Conservation (phyloP, 768 basidiomycete species). For the Nidula microcarpa region DNA sequence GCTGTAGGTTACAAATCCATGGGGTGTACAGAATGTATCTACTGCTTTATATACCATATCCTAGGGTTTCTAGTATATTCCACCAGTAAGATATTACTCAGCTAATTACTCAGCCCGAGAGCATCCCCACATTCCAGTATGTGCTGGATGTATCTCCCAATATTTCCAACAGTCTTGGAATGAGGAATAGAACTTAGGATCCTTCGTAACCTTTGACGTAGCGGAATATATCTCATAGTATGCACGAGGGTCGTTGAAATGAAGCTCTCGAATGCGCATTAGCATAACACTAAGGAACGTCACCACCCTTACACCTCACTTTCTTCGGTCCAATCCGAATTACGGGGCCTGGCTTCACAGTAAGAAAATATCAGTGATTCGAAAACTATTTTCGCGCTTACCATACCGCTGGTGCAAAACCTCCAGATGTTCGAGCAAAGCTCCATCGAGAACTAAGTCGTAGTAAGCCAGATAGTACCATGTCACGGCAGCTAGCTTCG, state of each 20-base stretch:
- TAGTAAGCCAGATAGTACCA: slow-evolving; percentile 22
- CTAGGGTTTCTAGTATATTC: too few relatives aligned
- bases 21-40: too few relatives aligned
- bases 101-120: too few relatives aligned
- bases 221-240: slow-evolving; percentile 27
- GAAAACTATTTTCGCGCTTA: too few relatives aligned
- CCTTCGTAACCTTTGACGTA: slow-evolving; percentile 21
- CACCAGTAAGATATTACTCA: too few relatives aligned
- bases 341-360: slow-evolving; percentile 7
- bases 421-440: slow-evolving; percentile 19
- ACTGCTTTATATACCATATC: too few relatives aligned
- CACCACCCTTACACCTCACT: slow-evolving; percentile 10
- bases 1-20: too few relatives aligned
- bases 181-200: slow-evolving; percentile 17
- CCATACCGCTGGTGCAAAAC: slow-evolving; percentile 20
- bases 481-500: slow-evolving; percentile 19
- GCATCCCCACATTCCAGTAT: too few relatives aligned
- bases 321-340: slow-evolving; percentile 32
- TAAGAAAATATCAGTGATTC: too few relatives aligned
- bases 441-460: slow-evolving; percentile 18
- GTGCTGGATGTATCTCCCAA: too few relatives aligned
- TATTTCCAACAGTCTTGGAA: too few relatives aligned
- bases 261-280: slow-evolving; percentile 20
- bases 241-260: slow-evolving; percentile 28
- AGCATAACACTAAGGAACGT: too few relatives aligned